These are phyloP conservation scores for Lactarius akahatsu DNA, from an alignment of 768 basidiomycete genomes.

Conservation along the genomic window DNA sequence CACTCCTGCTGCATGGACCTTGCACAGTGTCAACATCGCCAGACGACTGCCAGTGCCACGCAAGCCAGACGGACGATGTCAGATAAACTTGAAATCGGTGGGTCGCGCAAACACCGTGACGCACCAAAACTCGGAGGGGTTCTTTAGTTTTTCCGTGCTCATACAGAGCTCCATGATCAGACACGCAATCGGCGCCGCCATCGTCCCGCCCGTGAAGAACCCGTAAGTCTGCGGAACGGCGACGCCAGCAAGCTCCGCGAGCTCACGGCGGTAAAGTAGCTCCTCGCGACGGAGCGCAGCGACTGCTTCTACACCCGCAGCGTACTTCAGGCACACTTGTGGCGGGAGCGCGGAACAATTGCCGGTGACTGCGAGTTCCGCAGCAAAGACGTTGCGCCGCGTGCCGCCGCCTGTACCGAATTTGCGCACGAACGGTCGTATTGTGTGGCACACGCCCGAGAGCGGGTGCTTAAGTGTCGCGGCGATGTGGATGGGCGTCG, in stretches of 20 bases:
- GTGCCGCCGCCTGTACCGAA: neutral
- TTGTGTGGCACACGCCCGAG: neutral
- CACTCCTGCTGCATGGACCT: constrained; percentile 13
- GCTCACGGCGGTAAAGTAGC: constrained; percentile 4
- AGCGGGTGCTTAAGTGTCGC: constrained; percentile 7
- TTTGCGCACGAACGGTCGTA: neutral
- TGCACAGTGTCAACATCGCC: constrained; percentile 20
- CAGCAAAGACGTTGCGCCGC: constrained; percentile 19
- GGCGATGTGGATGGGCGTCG: neutral
- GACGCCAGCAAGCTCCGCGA: constrained; percentile 10
- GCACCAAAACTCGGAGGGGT: constrained; percentile 16
- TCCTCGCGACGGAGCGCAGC: constrained; percentile 8
- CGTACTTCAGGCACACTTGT: constrained; percentile 19
- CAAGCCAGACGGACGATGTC: neutral
- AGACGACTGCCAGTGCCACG: constrained; percentile 7
- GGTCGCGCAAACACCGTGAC: neutral
- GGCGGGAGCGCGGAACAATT: neutral
- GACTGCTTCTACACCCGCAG: constrained; percentile 5
- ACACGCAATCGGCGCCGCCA: constrained; percentile 7
- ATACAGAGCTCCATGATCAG: constrained; percentile 18
- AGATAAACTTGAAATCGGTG: neutral
- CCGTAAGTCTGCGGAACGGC: constrained; percentile 16
- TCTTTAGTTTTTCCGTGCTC: constrained; percentile 7
- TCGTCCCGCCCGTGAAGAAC: constrained; percentile 16
- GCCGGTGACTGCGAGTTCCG: constrained; percentile 3